Conservation (phyloP, 306 rosid species). For the Corylus heterophylla region DNA sequence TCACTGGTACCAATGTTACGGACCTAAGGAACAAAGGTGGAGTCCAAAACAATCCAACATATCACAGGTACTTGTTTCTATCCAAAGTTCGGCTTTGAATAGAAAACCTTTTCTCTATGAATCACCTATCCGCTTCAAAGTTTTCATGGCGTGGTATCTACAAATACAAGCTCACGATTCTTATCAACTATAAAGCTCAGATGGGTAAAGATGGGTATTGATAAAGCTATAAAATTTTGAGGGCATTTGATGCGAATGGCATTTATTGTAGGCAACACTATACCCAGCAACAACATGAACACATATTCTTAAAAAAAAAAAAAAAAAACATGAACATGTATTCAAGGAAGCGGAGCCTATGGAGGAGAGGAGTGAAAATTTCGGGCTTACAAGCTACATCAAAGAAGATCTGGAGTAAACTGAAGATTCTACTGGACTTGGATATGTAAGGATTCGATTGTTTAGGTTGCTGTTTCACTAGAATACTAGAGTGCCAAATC, state of each 20-base stretch:
- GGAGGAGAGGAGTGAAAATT: neutral
- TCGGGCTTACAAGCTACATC: too few species aligned
- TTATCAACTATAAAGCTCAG: slow-evolving; percentile 26
- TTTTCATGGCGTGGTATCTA: slow-evolving; percentile 14
- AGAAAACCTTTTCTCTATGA: neutral
- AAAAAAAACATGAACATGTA: neutral
- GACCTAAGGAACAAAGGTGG: neutral
- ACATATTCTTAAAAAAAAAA: neutral
- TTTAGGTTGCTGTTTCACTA: neutral
- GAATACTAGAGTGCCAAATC: neutral
- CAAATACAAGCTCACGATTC: slow-evolving; percentile 28
- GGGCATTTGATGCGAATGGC: slow-evolving; percentile 39
- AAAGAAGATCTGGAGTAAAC: neutral
- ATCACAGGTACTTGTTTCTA: slow-evolving; percentile 14
- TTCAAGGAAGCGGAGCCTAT: neutral
- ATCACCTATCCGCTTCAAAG: too few species aligned
- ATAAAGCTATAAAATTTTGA: slow-evolving; percentile 21
- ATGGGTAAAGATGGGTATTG: slow-evolving; percentile 1
- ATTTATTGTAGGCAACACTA: slow-evolving; percentile 36
- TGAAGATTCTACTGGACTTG: too few species aligned
- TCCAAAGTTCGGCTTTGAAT: neutral
- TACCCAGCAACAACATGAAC: slow-evolving; percentile 12
- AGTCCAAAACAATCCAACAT: neutral
- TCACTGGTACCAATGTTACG: neutral
- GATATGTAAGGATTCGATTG: neutral